These are phyloP conservation scores for Ascochyta rabiei DNA, from an alignment of 2,329 filamentous ascomycete genomes.

Conservation along the genomic window DNA sequence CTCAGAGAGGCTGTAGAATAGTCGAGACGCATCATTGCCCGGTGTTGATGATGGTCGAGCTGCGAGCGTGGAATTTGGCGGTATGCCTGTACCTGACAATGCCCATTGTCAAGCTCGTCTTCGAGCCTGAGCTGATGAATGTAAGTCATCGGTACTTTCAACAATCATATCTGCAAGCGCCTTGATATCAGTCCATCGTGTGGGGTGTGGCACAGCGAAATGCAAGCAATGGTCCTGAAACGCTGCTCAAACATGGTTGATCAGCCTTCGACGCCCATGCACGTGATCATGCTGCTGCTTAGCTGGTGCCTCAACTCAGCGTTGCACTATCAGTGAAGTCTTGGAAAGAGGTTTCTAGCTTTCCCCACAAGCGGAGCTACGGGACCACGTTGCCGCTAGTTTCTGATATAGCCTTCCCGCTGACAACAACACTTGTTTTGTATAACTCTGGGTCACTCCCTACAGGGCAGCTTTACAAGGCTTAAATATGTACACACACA, in stretches of 20 bases:
- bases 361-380: no score
- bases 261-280: not conserved
- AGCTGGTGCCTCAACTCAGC: not conserved
- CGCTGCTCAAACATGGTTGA: conserved; percentile 3
- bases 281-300: not conserved
- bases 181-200: not conserved
- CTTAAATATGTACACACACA: no score
- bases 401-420: no score
- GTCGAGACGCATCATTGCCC: conserved; percentile 20
- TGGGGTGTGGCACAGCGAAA: not conserved
- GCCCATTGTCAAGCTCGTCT: not conserved
- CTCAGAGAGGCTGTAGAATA: conserved; percentile 25
- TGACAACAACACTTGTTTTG: no score
- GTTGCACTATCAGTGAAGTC: no score
- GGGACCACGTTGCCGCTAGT: no score
- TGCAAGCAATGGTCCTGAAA: conserved; percentile 7
- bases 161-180: not conserved
- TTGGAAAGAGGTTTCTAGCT: no score
- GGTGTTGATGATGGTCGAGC: not conserved
- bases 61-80: not conserved
- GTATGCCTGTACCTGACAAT: not conserved
- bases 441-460: no score
- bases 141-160: no score
- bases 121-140: not conserved
- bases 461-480: no score